Evolutionary conservation across 495 filamentous ascomycete genomes (phyloP).

Genomic region (Peziza echinospora): DNA sequence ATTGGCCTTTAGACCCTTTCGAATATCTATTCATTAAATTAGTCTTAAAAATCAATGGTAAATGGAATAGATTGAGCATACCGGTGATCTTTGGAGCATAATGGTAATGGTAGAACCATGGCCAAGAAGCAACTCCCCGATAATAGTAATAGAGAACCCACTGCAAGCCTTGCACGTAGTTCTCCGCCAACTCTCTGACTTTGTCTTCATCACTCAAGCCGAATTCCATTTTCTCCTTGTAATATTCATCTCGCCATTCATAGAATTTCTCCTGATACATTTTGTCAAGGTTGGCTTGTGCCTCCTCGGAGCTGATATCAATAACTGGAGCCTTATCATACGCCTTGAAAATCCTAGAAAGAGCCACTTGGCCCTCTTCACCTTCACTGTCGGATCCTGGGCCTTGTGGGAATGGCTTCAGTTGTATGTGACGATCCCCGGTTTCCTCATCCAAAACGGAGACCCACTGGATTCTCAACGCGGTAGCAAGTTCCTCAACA

Average conservation of each 20-base stretch:
- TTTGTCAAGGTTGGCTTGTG: conserved; percentile 48
- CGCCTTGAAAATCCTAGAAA: conserved; percentile 60
- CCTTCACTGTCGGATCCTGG: conserved; percentile 48
- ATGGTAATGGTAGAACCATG: conserved; percentile 94
- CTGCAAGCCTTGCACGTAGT: conserved; percentile 93
- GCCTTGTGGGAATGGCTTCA: conserved; percentile 45
- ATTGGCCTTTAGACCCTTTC: conserved; percentile 66
- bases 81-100: conserved; percentile 93
- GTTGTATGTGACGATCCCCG: conserved; percentile 55
- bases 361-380: conserved; percentile 64
- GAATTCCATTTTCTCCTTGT: conserved; percentile 76
- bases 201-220: conserved; percentile 63
- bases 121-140: conserved; percentile 88
- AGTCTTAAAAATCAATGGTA: not conserved
- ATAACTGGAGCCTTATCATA: conserved; percentile 78
- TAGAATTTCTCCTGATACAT: conserved; percentile 75
- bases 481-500: conserved; percentile 66
- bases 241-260: conserved; percentile 86
- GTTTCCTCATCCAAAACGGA: conserved; percentile 52
- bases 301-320: conserved; percentile 58
- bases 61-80: conserved; percentile 23
- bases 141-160: conserved; percentile 99
- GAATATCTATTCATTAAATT: conserved; percentile 39
- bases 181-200: conserved; percentile 65
- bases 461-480: conserved; percentile 59